These are phyloP conservation scores for Tetrapisispora nanseiensis DNA, from an alignment of 805 yeast species.

Conservation along the genomic window DNA sequence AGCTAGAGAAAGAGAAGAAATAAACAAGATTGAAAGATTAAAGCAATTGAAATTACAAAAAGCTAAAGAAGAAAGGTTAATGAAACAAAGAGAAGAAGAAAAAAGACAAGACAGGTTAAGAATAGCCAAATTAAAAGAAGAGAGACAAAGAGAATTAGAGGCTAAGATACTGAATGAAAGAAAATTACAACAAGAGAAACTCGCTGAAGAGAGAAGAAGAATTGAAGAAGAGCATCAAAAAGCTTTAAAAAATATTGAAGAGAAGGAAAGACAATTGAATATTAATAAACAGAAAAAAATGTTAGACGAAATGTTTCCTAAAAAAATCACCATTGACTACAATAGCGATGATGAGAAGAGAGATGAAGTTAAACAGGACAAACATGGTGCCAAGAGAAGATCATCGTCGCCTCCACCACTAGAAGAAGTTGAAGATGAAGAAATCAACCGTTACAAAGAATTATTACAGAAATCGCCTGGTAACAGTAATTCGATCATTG, in stretches of 20 bases:
- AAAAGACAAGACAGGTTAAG: constrained; percentile 1
- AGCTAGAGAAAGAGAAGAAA: background rate
- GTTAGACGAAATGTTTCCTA: constrained; percentile 3
- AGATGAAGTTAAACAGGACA: background rate
- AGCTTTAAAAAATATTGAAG: background rate
- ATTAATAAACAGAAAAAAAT: constrained; percentile 3
- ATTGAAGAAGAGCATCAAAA: constrained; percentile 1
- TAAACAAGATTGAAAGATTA: background rate
- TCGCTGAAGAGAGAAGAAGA: background rate
- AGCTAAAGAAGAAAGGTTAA: background rate
- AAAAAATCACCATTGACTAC: constrained; percentile 2
- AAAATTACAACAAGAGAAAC: background rate
- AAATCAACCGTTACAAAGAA: constrained; percentile 19
- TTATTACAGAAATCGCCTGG: constrained; percentile 18
- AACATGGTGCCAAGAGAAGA: background rate
- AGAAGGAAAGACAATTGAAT: background rate
- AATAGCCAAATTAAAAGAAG: constrained; percentile 1
- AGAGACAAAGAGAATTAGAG: constrained; percentile 2
- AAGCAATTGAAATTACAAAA: constrained; percentile 4
- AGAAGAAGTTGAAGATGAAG: constrained; percentile 30
- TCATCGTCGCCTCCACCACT: constrained; percentile 15
- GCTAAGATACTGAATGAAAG: constrained; percentile 1
- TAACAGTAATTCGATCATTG: constrained; percentile 20
- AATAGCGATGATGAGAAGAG: constrained; percentile 1
- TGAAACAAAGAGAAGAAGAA: constrained; percentile 3